A percentile compares a stretch with the other conserved stretches of the same genome.
These are phyloP conservation scores for Rhododendron ferrugineum DNA, from an alignment of 148 eudicot genomes.

Conservation along the genomic window DNA sequence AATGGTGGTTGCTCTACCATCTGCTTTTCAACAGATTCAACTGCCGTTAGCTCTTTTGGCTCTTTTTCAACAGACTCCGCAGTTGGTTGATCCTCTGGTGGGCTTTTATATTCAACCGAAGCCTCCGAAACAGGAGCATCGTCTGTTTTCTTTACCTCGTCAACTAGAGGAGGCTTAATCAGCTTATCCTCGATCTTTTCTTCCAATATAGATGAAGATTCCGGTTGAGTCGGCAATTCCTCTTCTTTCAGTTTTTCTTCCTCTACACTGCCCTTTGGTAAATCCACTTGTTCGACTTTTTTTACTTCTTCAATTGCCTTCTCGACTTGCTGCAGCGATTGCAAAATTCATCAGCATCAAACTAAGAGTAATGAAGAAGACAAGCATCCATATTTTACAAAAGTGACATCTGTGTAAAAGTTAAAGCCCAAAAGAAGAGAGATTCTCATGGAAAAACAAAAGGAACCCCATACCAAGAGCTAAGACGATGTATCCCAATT, in stretches of 20 bases:
- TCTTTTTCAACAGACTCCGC: conserved; percentile 21
- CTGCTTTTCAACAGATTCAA: conserved; percentile 17
- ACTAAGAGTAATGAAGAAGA: neutral
- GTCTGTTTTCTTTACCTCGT: conserved; percentile 8
- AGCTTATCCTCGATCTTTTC: conserved; percentile 27
- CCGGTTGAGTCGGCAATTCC: conserved; percentile 10
- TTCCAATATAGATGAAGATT: conserved; percentile 15
- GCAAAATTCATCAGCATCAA: conserved; percentile 14
- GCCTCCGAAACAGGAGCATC: neutral
- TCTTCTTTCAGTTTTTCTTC: conserved; percentile 27
- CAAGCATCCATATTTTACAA: neutral
- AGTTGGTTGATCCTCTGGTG: conserved; percentile 17
- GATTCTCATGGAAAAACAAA: neutral
- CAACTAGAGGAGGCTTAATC: conserved; percentile 10
- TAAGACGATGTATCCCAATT: too few relatives aligned
- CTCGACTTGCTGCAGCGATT: conserved; percentile 35
- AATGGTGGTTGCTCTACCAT: conserved; percentile 12
- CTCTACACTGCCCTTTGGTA: conserved; percentile 15
- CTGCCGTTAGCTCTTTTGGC: neutral
- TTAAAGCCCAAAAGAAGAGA: neutral
- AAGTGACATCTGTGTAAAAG: neutral
- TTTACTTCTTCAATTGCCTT: conserved; percentile 34
- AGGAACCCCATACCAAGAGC: neutral
- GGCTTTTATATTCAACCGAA: neutral
- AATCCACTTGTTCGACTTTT: conserved; percentile 22